A percentile compares a stretch with the other conserved stretches of the same genome.
These are phyloP conservation scores for Plasmodiophora brassicae DNA, from an alignment of 208 protist genomes.

Conservation along the genomic window DNA sequence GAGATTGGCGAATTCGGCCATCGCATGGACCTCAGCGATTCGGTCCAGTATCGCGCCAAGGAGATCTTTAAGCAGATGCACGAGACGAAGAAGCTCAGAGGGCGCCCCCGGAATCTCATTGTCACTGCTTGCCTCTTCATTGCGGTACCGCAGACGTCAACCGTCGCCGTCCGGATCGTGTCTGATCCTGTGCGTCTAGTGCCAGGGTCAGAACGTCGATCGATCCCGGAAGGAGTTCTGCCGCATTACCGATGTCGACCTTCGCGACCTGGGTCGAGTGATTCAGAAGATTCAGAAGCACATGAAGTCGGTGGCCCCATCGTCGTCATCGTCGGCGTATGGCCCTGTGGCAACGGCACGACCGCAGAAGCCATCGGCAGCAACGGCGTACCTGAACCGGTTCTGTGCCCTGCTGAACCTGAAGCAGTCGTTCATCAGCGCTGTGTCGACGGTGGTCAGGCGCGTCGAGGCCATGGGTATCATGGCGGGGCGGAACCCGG, in stretches of 20 bases:
- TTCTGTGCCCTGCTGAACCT: slow-evolving; percentile 31
- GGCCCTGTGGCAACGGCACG: no score
- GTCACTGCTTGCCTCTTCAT: background rate
- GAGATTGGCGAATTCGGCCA: slow-evolving; percentile 16
- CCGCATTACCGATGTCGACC: slow-evolving; percentile 7
- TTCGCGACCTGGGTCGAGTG: background rate
- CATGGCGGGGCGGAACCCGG: background rate
- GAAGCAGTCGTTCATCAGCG: background rate
- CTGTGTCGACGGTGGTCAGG: background rate
- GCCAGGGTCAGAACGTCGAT: background rate
- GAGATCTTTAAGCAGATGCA: slow-evolving; percentile 22
- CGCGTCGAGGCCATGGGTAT: background rate
- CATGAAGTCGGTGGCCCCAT: background rate
- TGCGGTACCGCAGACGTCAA: no score
- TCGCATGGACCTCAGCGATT: slow-evolving; percentile 16
- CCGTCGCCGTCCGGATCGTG: no score
- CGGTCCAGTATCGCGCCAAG: slow-evolving; percentile 15
- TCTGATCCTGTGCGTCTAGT: no score
- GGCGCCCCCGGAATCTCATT: background rate
- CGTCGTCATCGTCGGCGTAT: no score
- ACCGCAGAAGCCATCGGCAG: background rate
- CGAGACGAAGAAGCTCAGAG: background rate
- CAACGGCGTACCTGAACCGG: background rate
- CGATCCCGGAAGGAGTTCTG: slow-evolving; percentile 17
- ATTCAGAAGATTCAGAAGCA: slow-evolving; percentile 24